These are phyloP conservation scores for Lepiota brunneoincarnata DNA, from an alignment of 768 basidiomycete genomes.

Conservation along the genomic window DNA sequence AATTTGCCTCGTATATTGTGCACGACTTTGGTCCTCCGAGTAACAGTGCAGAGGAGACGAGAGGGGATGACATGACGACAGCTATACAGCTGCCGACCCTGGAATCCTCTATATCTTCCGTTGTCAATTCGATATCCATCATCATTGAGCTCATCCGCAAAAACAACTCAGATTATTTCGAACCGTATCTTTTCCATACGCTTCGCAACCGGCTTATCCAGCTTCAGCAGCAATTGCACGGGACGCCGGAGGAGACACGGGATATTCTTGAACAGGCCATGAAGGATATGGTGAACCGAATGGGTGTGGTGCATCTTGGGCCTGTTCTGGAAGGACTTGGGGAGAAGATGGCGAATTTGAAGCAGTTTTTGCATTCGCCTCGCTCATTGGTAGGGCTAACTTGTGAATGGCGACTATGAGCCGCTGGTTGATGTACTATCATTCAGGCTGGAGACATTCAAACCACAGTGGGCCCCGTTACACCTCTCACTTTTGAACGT, in stretches of 20 bases:
- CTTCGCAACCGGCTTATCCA: constrained; percentile 87
- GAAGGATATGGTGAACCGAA: constrained; percentile 77
- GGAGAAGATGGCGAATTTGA: constrained; percentile 64
- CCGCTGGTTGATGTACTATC: background rate
- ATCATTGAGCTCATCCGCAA: constrained; percentile 94
- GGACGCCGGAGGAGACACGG: constrained; percentile 49
- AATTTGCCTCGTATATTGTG: constrained; percentile 75
- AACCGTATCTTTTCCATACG: constrained; percentile 95
- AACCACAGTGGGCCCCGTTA: constrained; percentile 71
- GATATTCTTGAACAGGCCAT: constrained; percentile 68
- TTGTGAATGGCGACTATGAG: background rate
- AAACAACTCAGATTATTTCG: constrained; percentile 98
- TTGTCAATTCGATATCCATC: constrained; percentile 83
- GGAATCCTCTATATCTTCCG: constrained; percentile 68
- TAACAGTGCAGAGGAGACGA: no score
- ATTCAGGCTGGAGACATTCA: constrained; percentile 61
- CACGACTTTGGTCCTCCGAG: constrained; percentile 46
- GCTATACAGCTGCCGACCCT: constrained; percentile 32
- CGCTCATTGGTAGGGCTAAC: constrained; percentile 73
- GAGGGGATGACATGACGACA: constrained; percentile 14
- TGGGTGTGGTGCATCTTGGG: constrained; percentile 91
- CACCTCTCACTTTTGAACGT: constrained; percentile 89
- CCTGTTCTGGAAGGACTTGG: constrained; percentile 74
- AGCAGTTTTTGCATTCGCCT: constrained; percentile 66
- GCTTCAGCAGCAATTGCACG: constrained; percentile 69